Percentiles rank a stretch among this genome's conserved stretches.
Evolutionary conservation across 768 basidiomycete genomes (phyloP).

Genomic region (Clathrus columnatus): DNA sequence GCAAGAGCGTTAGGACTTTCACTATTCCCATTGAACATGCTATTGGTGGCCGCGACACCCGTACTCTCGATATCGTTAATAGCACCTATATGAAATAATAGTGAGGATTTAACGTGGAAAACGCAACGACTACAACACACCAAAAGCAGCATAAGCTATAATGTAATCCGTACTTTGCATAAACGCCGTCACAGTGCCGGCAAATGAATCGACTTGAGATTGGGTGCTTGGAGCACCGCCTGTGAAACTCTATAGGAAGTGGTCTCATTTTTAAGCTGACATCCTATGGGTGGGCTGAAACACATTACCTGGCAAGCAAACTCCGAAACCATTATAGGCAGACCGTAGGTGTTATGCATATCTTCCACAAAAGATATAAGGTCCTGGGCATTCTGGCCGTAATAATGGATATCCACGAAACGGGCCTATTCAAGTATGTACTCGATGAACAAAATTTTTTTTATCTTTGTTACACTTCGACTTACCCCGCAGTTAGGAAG

Average conservation of each 20-base stretch:
- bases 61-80: constrained; percentile 47
- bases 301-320: constrained; percentile 52
- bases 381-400: constrained; percentile 40
- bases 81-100: constrained; percentile 29
- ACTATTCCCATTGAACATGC: constrained; percentile 37
- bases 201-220: constrained; percentile 40
- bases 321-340: constrained; percentile 56
- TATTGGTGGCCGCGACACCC: too few relatives aligned
- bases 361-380: constrained; percentile 45
- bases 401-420: constrained; percentile 57
- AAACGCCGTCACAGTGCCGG: constrained; percentile 25
- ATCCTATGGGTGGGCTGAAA: constrained; percentile 3
- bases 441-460: too few relatives aligned
- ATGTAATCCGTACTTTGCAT: constrained; percentile 34
- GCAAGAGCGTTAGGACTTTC: constrained; percentile 46
- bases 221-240: constrained; percentile 33
- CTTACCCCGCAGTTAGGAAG: constrained; percentile 41
- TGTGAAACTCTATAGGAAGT: constrained; percentile 41
- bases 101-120: neutral
- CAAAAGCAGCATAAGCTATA: constrained; percentile 46
- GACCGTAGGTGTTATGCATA: constrained; percentile 36
- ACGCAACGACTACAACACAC: constrained; percentile 30
- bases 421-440: constrained; percentile 37
- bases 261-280: neutral
- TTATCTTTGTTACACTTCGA: neutral